phyloP scores from a whole-genome alignment of 257 asterid genomes.

The Forsythia suspensa region DNA sequence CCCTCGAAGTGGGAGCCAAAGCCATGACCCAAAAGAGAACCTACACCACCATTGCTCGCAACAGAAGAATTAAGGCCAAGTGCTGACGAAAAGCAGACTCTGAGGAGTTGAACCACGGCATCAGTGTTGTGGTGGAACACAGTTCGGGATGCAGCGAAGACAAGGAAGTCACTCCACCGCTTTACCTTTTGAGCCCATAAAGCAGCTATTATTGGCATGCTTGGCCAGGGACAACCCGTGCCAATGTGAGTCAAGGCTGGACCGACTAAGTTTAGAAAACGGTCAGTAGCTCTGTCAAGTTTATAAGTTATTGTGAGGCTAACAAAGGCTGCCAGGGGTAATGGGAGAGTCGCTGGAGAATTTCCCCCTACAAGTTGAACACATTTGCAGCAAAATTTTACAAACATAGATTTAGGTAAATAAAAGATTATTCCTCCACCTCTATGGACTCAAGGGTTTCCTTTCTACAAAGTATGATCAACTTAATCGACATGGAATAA shows the following conservation, averaged over 20 bases:
- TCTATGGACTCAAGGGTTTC: not conserved
- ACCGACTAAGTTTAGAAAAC: slow-evolving; percentile 61
- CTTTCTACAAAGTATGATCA: slow-evolving; percentile 7
- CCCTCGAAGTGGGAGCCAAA: slow-evolving; percentile 76
- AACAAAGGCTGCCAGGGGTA: slow-evolving; percentile 88
- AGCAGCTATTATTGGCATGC: slow-evolving; percentile 82
- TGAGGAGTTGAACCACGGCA: slow-evolving; percentile 89
- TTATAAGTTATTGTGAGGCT: slow-evolving; percentile 95
- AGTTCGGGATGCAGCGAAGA: slow-evolving; percentile 77
- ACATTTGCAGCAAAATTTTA: slow-evolving; percentile 24
- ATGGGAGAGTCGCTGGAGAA: slow-evolving; percentile 74
- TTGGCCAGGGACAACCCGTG: slow-evolving; percentile 95
- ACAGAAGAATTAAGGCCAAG: slow-evolving; percentile 65
- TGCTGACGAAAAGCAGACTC: slow-evolving; percentile 73
- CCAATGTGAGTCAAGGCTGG: slow-evolving; percentile 75
- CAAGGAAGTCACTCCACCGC: slow-evolving; percentile 91
- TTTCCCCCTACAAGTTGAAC: slow-evolving; percentile 55
- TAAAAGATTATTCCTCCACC: not conserved
- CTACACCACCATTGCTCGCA: slow-evolving; percentile 70
- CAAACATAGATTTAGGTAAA: not conserved
- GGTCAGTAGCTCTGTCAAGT: slow-evolving; percentile 65
- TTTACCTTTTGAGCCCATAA: slow-evolving; percentile 92
- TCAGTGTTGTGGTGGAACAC: slow-evolving; percentile 85
- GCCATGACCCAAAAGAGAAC: slow-evolving; percentile 97
- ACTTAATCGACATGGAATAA: not conserved